Evolutionary conservation across 352 stramenopile species (phyloP).

Genomic region (Pythium graminicola): DNA sequence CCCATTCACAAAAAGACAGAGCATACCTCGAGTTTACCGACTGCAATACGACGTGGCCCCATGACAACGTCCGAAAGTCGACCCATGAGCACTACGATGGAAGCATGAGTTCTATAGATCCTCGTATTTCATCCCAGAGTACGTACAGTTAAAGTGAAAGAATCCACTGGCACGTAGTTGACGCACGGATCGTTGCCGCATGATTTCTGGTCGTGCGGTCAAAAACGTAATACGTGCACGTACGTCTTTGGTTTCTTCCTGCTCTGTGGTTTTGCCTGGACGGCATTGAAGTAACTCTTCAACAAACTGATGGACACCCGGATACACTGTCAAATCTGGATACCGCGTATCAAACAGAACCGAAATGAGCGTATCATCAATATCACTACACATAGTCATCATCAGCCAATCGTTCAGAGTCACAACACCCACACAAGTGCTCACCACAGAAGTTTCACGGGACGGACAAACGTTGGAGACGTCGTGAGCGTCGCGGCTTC

Average conservation of each 20-base stretch:
- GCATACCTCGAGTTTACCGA: constrained; percentile 57
- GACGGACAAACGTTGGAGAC: constrained; percentile 32
- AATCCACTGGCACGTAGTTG: constrained; percentile 66
- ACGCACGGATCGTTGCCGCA: constrained; percentile 51
- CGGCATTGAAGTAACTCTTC: constrained; percentile 66
- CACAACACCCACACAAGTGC: not conserved
- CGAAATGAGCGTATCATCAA: constrained; percentile 75
- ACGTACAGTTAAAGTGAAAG: constrained; percentile 69
- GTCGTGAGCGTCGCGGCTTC: constrained; percentile 32
- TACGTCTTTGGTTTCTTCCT: too few species aligned
- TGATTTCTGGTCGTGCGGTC: constrained; percentile 64
- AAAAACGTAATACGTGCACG: constrained; percentile 60
- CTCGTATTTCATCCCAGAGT: not conserved
- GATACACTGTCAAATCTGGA: constrained; percentile 75
- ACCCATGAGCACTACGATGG: constrained; percentile 58
- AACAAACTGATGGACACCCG: constrained; percentile 76
- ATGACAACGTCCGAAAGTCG: constrained; percentile 49
- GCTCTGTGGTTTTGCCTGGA: too few species aligned
- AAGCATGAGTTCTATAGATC: not conserved
- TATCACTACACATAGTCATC: constrained; percentile 38
- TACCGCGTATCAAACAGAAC: constrained; percentile 77
- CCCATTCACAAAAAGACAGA: too few species aligned
- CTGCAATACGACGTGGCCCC: constrained; percentile 57
- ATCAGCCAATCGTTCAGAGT: not conserved
- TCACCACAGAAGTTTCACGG: constrained; percentile 67